Percentiles rank a stretch among this genome's conserved stretches.
Evolutionary conservation across 2,329 filamentous ascomycete species (phyloP).

Genomic region (Chlorencoelia australis): DNA sequence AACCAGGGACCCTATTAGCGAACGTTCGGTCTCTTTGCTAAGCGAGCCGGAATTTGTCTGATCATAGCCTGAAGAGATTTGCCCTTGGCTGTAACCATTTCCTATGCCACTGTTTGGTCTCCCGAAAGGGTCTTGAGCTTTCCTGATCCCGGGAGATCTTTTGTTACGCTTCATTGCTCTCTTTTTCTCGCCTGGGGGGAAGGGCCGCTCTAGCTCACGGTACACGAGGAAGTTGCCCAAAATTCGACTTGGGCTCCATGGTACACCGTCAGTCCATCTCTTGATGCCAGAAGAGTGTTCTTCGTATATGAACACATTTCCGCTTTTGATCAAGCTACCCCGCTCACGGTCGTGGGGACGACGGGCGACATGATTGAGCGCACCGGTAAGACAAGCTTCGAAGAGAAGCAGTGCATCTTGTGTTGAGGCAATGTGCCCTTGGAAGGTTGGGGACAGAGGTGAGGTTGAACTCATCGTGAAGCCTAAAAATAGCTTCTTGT

Average conservation of each 20-base stretch:
- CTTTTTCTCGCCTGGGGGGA: slow-evolving; percentile 78
- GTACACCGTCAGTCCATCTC: slow-evolving; percentile 84
- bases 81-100: slow-evolving; percentile 10
- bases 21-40: slow-evolving; percentile 24
- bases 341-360: slow-evolving; percentile 82
- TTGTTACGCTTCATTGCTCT: slow-evolving; percentile 64
- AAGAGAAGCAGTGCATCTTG: slow-evolving; percentile 65
- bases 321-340: slow-evolving; percentile 66
- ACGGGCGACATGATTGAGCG: slow-evolving; percentile 65
- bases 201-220: slow-evolving; percentile 93
- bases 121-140: slow-evolving; percentile 16
- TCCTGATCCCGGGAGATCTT: slow-evolving; percentile 24
- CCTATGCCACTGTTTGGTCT: slow-evolving; percentile 4
- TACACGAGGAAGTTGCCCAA: slow-evolving; percentile 97
- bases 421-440: slow-evolving; percentile 21
- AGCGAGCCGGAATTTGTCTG: slow-evolving; percentile 14
- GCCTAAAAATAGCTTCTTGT: neutral
- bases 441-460: slow-evolving; percentile 18
- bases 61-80: slow-evolving; percentile 12
- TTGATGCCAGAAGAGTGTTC: slow-evolving; percentile 87
- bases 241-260: slow-evolving; percentile 88
- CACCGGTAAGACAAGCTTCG: slow-evolving; percentile 64
- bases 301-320: slow-evolving; percentile 85
- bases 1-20: slow-evolving; percentile 69
- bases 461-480: slow-evolving; percentile 14